Base-by-base conservation (phyloP, 2,329 filamentous ascomycete species). In the Nemania sp. region DNA sequence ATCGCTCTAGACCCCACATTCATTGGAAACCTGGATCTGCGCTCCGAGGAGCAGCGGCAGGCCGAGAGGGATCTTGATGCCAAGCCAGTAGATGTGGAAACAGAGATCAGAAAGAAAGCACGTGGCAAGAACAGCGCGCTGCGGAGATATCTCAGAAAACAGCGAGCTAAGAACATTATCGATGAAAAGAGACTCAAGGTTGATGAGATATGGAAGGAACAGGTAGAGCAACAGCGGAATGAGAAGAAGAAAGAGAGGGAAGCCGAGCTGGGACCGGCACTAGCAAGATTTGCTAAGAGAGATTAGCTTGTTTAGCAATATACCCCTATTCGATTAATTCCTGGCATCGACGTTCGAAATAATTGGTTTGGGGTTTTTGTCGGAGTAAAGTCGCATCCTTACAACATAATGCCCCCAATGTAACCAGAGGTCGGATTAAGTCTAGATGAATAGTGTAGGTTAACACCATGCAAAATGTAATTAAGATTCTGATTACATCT, bases 1-100 rank as follows among this genome's bases (percentile, higher is more conserved):
- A 99, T 99, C 70, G 93, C 93, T 1, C 85, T 99, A 24, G 91
- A 99, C 78, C 95, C 96, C 73, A 92, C 96, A 80, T 97, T 94
- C 77, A 89, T 99, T 74, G 96, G 96, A 63, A 93, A 90, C 73
- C 85, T 99, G 35, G 94, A 99, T 78, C 84, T 94, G 65, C 88
- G 92, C 58, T 93, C 91, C 41, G 89, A 94, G 68, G 87, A 92
- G 82, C 90, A 96, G 83, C 87, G 91, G 56, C 87, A 89, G 76
- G 89, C 89, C 27, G 93, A 97, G 76, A 90, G 88, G 77, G 92
- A 97, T 77, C 86, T 97, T 47, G 95, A 98, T 74, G 86, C 88
- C 8, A 90, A 90, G 73, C 83, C 85, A 1, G 80, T 82, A 43
- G 85, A 87, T 73, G 77, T 88, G 13, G 86, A 85, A 68, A 87